phyloP scores from a whole-genome alignment of 441 rosid genomes.

The Raphanus hybrid region DNA sequence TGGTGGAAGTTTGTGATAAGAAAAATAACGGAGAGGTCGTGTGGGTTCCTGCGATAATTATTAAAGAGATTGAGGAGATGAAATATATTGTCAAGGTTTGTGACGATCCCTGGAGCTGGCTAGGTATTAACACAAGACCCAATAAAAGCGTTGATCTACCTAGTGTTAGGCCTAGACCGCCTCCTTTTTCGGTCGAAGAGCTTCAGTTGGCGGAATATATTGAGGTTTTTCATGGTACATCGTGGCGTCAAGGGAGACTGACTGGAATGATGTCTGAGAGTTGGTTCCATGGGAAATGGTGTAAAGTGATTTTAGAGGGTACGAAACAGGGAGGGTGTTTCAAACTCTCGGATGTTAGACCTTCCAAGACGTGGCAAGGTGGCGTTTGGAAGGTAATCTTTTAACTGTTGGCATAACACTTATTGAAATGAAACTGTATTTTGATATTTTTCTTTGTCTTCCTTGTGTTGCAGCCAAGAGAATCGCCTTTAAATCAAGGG shows the following conservation, averaged over 20 bases:
- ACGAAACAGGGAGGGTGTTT: conserved; percentile 45
- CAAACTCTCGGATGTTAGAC: conserved; percentile 54
- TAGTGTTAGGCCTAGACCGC: conserved; percentile 57
- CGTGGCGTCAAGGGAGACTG: conserved; percentile 63
- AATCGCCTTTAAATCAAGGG: conserved; percentile 43
- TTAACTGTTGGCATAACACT: no score
- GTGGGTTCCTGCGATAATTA: conserved; percentile 56
- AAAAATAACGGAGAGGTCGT: neutral
- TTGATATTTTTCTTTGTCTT: neutral
- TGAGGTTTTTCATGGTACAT: conserved; percentile 42
- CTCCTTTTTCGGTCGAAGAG: conserved; percentile 45
- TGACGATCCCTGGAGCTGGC: conserved; percentile 30
- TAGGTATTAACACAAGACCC: neutral
- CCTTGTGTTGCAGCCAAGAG: conserved; percentile 45
- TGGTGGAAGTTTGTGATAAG: neutral
- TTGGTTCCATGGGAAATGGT: conserved; percentile 46
- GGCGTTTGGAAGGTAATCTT: no score
- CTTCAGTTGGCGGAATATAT: conserved; percentile 55
- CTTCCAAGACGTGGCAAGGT: conserved; percentile 31
- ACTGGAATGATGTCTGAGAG: conserved; percentile 29
- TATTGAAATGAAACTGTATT: neutral
- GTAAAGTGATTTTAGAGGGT: conserved; percentile 49
- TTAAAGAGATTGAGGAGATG: conserved; percentile 47
- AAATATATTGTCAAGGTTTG: conserved; percentile 51
- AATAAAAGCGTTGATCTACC: conserved; percentile 34